Conservation (phyloP, 2,329 filamentous ascomycete genomes). For the Lachnellula willkommii region DNA sequence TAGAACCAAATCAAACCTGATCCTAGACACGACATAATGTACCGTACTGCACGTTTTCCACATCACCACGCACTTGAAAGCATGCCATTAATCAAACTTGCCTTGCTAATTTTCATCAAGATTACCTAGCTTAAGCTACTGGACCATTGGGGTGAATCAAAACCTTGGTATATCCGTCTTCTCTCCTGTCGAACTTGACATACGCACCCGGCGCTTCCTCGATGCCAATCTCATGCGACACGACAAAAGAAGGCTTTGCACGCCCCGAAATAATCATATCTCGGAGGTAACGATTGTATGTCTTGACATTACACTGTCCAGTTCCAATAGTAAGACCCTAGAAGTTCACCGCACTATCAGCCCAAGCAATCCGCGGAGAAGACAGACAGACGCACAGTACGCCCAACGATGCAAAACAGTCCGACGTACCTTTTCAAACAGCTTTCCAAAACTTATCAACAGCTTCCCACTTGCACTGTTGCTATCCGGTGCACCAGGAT, state of each 20-base stretch:
- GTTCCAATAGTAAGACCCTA: conserved; percentile 55
- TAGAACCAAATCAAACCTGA: no score
- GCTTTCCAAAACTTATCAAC: conserved; percentile 58
- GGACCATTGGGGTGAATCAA: conserved; percentile 59
- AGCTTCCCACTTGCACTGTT: conserved; percentile 59
- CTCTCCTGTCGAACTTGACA: conserved; percentile 60
- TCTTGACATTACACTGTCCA: conserved; percentile 64
- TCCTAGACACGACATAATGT: no score
- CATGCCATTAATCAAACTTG: no score
- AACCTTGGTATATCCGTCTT: conserved; percentile 64
- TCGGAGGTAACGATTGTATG: conserved; percentile 60
- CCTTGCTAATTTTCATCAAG: no score
- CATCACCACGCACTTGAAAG: no score
- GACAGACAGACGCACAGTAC: not conserved
- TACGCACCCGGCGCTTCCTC: conserved; percentile 58
- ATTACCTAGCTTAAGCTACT: not conserved
- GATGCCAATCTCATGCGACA: conserved; percentile 58
- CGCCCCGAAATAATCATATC: conserved; percentile 60
- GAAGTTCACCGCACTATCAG: not conserved
- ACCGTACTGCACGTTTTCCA: no score
- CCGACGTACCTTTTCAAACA: conserved; percentile 58
- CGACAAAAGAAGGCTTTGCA: conserved; percentile 62
- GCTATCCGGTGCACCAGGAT: conserved; percentile 58
- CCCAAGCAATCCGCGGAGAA: not conserved
- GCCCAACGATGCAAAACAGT: no score